phyloP scores from a whole-genome alignment of 1,284 basidiomycete genomes.

The Lentinula novae-zelandiae region DNA sequence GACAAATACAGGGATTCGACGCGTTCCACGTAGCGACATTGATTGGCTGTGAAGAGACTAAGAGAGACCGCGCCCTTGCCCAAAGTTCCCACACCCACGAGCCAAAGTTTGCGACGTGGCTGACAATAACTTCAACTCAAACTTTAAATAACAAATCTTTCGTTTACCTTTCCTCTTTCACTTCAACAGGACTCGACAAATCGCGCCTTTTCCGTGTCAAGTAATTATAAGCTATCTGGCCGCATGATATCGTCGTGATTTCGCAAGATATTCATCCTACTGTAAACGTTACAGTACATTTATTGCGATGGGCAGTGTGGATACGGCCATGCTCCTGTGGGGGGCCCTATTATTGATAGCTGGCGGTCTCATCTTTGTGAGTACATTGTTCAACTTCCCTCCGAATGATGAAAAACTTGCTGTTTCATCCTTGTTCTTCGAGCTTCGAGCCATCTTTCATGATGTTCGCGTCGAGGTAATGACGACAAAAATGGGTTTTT shows the following conservation, averaged over 20 bases:
- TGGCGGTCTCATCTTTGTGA: constrained; percentile 30
- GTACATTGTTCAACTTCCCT: neutral
- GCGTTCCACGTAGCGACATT: too few species aligned
- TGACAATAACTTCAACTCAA: too few species aligned
- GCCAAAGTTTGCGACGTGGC: too few species aligned
- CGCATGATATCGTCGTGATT: neutral
- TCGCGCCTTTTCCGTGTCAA: neutral
- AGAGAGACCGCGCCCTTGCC: too few species aligned
- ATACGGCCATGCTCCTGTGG: constrained; percentile 32
- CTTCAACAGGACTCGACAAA: neutral
- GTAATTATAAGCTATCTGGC: neutral
- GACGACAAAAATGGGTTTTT: constrained; percentile 59
- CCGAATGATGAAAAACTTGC: constrained; percentile 54
- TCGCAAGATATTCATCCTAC: neutral
- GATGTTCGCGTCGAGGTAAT: constrained; percentile 50
- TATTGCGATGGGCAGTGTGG: constrained; percentile 21
- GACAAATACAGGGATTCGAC: too few species aligned
- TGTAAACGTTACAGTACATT: neutral
- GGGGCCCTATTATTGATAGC: constrained; percentile 27
- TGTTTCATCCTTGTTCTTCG: constrained; percentile 88
- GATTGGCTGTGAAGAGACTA: too few species aligned
- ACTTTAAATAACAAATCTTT: too few species aligned
- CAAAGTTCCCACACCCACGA: too few species aligned
- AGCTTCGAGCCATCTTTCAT: constrained; percentile 52
- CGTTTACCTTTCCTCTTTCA: neutral